Base-by-base conservation (phyloP, 306 rosid species). In the Erythrophleum fordii region DNA sequence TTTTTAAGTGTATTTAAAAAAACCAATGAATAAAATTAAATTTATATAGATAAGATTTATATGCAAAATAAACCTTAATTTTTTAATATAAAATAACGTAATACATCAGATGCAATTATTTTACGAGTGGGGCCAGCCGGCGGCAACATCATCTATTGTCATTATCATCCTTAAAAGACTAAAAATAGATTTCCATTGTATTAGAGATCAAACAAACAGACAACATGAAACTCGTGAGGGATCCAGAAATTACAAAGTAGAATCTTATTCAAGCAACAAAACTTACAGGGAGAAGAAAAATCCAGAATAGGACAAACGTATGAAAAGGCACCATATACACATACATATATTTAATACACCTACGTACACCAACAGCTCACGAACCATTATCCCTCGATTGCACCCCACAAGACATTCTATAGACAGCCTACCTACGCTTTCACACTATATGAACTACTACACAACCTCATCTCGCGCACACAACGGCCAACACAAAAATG, bases 401-500 rank as follows among this genome's bases (percentile, higher is more conserved):
- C 6, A n/a, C 22, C 22, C 55, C 1, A 45, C 13, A 45, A 45
- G 16, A 10, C 14, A 11, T 45, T 8, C 14, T 45, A 9, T n/a
- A 52, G 17, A 18, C 1, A 52, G 25, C n/a, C n/a, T n/a, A 25
- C 5, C 73, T 11, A 41, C 16, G 16, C 51, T 66, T 23, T 7
- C 73, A 49, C 68, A 60, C 73, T 13, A 23, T 34, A 49, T 10
- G 53, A 69, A 16, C 74, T 18, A 69, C 35, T 8, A n/a, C 66
- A 72, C 46, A 5, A 29, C 39, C 58, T 42, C 61, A 74, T 29
- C 64, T 22, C 64, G 18, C 4, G 18, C 52, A 73, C 75, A 85
- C 25, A 59, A 74, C 29, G 31, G 18, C 8, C 5, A 6, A 35
- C 41, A 29, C 76, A 75, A 75, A 82, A 70, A n/a, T 42, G 69